Percentiles rank a stretch among this genome's conserved stretches.
phyloP scores from a whole-genome alignment of 179 eudicot genomes.

The Beta lomatogona region DNA sequence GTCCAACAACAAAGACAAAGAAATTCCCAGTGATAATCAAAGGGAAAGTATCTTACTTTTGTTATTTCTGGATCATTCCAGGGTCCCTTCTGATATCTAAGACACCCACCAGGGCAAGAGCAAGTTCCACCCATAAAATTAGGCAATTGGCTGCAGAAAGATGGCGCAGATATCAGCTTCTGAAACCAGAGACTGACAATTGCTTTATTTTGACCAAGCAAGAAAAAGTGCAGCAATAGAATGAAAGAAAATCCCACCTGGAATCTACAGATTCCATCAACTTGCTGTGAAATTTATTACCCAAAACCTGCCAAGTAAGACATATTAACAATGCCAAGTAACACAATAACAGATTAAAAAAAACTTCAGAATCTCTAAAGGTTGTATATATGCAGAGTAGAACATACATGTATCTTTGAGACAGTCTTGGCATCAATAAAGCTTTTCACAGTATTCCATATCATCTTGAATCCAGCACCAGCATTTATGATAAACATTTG shows the following conservation, averaged over 20 bases:
- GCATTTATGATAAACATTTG: constrained; percentile 97
- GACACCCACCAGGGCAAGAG: constrained; percentile 89
- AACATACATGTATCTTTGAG: constrained; percentile 82
- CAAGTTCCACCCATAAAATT: constrained; percentile 92
- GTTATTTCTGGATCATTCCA: constrained; percentile 91
- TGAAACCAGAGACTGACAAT: constrained; percentile 12
- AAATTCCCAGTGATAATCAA: neutral
- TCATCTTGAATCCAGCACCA: constrained; percentile 80
- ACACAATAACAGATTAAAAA: constrained; percentile 6
- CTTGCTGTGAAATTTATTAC: constrained; percentile 70
- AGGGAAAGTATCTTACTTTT: constrained; percentile 55
- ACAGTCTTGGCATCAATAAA: constrained; percentile 92
- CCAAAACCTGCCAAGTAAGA: constrained; percentile 64
- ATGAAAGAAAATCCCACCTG: constrained; percentile 48
- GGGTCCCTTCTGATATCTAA: constrained; percentile 86
- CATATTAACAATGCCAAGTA: neutral
- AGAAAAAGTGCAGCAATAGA: constrained; percentile 6
- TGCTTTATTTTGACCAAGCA: constrained; percentile 18
- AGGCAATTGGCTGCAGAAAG: constrained; percentile 81
- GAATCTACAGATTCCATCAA: constrained; percentile 74
- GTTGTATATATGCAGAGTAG: neutral
- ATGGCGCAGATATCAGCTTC: constrained; percentile 30
- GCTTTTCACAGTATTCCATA: constrained; percentile 80
- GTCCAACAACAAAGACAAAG: constrained; percentile 11
- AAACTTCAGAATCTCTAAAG: constrained; percentile 13